phyloP scores from a whole-genome alignment of 2,329 filamentous ascomycete species.

The Colletotrichum orbiculare region DNA sequence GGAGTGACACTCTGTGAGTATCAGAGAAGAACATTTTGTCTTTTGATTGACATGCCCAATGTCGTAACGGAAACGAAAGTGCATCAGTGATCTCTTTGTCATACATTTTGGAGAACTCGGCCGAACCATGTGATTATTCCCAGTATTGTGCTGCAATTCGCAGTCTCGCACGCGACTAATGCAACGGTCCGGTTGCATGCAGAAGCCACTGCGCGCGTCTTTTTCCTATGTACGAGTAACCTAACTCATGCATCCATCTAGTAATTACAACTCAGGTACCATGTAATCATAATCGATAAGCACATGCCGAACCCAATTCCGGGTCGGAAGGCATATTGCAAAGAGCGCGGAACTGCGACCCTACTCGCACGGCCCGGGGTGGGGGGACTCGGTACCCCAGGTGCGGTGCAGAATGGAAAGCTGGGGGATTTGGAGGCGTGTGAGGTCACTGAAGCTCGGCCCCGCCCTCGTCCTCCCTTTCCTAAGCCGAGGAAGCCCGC shows the following conservation, averaged over 20 bases:
- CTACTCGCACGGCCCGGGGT: conserved; percentile 35
- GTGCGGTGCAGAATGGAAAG: conserved; percentile 7
- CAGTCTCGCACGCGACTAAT: no score
- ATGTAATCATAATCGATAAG: background rate
- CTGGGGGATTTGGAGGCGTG: background rate
- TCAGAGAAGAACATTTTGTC: background rate
- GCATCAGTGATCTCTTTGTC: no score
- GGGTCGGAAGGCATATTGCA: background rate
- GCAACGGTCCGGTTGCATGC: no score
- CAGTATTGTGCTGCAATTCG: no score
- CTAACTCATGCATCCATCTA: no score
- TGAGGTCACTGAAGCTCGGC: conserved; percentile 35
- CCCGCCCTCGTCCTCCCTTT: conserved; percentile 30
- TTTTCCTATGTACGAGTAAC: no score
- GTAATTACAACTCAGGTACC: no score
- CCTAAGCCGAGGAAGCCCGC: conserved; percentile 37
- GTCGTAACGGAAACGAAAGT: no score
- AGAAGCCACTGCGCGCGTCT: no score
- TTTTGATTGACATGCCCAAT: background rate
- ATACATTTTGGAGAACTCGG: no score
- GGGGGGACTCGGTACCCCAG: conserved; percentile 25
- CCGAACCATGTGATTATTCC: no score
- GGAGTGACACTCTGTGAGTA: conserved; percentile 19
- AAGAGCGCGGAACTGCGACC: background rate
- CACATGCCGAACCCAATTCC: background rate